A percentile compares a stretch with the other conserved stretches of the same genome.
phyloP scores from a whole-genome alignment of 164 flowering plant species.

The Umbilicus rupestris region DNA sequence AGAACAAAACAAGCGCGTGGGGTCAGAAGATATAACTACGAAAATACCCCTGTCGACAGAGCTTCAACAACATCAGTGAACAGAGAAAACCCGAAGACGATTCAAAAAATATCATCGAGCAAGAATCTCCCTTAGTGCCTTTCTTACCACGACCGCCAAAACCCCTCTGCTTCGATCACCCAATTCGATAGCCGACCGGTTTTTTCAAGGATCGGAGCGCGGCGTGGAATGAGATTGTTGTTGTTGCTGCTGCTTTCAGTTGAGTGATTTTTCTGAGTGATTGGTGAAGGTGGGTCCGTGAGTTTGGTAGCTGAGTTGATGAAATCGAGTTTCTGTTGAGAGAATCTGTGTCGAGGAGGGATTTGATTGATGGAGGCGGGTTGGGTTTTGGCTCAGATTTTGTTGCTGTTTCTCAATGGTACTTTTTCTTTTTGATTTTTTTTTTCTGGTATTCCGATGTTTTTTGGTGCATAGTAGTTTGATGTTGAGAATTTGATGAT shows the following conservation, averaged over 20 bases:
- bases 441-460: too few species aligned
- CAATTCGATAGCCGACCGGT: neutral
- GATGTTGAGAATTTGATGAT: neutral
- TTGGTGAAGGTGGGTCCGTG: neutral
- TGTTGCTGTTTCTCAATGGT: neutral
- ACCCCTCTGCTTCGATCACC: neutral
- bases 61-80: neutral
- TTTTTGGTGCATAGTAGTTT: too few species aligned
- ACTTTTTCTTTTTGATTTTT: neutral
- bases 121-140: neutral
- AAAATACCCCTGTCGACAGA: neutral
- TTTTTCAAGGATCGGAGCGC: neutral
- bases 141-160: slow-evolving; percentile 4
- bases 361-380: neutral
- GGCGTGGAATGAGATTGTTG: neutral
- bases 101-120: neutral
- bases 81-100: slow-evolving; percentile 2
- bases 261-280: neutral
- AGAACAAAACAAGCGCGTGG: neutral
- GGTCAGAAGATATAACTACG: neutral
- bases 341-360: neutral
- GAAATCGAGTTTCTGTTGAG: slow-evolving; percentile 3
- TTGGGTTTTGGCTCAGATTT: neutral
- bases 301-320: neutral
- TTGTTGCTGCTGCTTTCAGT: slow-evolving; percentile 7